phyloP scores from a whole-genome alignment of 2,329 filamentous ascomycete species.

The Raffaelea ambrosiae region DNA sequence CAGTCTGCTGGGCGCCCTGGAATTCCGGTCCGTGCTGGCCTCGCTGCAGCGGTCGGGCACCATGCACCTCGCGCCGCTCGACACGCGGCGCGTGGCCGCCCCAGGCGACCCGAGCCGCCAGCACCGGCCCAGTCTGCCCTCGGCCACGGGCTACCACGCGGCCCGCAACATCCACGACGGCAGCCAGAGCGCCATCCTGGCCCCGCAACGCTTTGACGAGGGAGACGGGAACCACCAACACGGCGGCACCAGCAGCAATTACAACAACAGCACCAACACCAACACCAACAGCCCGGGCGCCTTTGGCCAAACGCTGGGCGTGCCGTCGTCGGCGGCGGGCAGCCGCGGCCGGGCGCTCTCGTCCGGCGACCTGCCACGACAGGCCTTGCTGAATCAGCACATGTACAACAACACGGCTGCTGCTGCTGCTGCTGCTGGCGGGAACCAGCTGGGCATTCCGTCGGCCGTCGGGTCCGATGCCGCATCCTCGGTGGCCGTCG shows the following conservation, averaged over 20 bases:
- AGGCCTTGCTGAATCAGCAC: not conserved
- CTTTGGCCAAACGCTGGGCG: not conserved
- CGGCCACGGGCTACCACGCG: not conserved
- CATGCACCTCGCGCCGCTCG: constrained; percentile 60
- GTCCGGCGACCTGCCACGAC: constrained; percentile 30
- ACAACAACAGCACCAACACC: too few species aligned
- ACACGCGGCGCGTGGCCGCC: constrained; percentile 33
- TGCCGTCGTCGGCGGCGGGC: not conserved
- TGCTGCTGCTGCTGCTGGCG: not conserved
- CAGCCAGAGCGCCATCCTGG: constrained; percentile 12
- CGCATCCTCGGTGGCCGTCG: not conserved
- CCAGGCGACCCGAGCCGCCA: constrained; percentile 24
- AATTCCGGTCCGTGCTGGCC: constrained; percentile 87
- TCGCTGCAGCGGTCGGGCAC: constrained; percentile 77
- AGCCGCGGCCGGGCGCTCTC: constrained; percentile 36
- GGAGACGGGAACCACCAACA: too few species aligned
- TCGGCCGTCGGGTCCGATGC: not conserved
- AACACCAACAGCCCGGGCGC: not conserved
- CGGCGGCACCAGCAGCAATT: too few species aligned
- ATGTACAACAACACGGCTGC: not conserved
- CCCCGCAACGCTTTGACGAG: not conserved
- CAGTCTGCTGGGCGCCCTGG: constrained; percentile 84
- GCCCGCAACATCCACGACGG: not conserved
- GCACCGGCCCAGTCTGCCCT: not conserved
- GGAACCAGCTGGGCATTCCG: too few species aligned